Percentiles rank a stretch among this genome's conserved stretches.
Conservation (phyloP, 2,329 filamentous ascomycete genomes). For the Byssothecium circinans region DNA sequence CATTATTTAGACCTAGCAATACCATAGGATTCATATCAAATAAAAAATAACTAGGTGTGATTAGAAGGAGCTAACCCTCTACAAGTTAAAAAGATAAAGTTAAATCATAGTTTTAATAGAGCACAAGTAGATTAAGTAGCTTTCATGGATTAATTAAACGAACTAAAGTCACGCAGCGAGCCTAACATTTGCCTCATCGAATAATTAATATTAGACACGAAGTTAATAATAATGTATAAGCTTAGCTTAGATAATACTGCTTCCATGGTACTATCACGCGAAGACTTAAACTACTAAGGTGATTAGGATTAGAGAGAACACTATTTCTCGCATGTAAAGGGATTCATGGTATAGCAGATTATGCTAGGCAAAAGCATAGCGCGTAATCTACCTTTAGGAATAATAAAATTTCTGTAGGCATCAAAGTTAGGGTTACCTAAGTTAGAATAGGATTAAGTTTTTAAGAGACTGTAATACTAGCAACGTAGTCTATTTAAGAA, state of each 20-base stretch:
- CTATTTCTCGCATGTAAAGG: conserved; percentile 6
- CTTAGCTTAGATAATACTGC: conserved; percentile 6
- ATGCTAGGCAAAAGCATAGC: conserved; percentile 9
- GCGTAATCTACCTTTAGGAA: conserved; percentile 6
- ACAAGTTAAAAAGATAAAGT: no score
- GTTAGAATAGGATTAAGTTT: conserved; percentile 10
- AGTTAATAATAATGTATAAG: conserved; percentile 6
- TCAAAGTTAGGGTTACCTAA: no score
- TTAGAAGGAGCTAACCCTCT: no score
- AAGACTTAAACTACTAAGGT: conserved; percentile 7
- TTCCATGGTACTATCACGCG: conserved; percentile 3
- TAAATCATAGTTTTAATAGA: no score
- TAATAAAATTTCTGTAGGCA: no score
- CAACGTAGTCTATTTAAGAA: conserved; percentile 2
- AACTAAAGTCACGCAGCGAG: conserved; percentile 10
- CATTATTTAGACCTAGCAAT: no score
- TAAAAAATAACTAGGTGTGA: no score
- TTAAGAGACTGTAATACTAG: conserved; percentile 4
- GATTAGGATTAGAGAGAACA: conserved; percentile 7
- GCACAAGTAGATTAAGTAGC: conserved; percentile 7
- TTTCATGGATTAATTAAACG: conserved; percentile 9
- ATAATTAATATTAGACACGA: conserved; percentile 11
- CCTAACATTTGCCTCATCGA: conserved; percentile 9
- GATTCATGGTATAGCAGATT: conserved; percentile 5
- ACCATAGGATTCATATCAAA: no score